A percentile compares a stretch with the other conserved stretches of the same genome.
These are phyloP conservation scores for Fusarium sp. DNA, from an alignment of 2,329 filamentous ascomycete genomes.

Conservation along the genomic window DNA sequence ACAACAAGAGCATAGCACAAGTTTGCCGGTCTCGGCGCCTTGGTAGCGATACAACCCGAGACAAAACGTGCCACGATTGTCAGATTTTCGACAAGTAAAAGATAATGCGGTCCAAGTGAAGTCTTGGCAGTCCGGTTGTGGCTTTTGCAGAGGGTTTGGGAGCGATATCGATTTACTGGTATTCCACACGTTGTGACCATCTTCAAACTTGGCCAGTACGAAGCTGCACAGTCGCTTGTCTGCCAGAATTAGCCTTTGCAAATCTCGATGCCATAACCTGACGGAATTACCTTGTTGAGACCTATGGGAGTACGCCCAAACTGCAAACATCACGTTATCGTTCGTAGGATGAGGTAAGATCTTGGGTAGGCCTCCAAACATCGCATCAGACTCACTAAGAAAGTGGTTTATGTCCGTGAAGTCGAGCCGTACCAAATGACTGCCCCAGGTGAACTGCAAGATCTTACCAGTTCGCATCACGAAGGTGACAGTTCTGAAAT, in stretches of 20 bases:
- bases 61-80: slow-evolving; percentile 33
- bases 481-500: slow-evolving; percentile 39
- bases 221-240: slow-evolving; percentile 15
- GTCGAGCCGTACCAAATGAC: slow-evolving; percentile 35
- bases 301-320: slow-evolving; percentile 16
- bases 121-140: background rate
- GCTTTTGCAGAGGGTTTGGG: slow-evolving; percentile 23
- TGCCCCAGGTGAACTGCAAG: slow-evolving; percentile 44
- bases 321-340: slow-evolving; percentile 34
- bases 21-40: background rate
- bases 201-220: slow-evolving; percentile 32
- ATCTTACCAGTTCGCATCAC: slow-evolving; percentile 41
- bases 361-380: slow-evolving; percentile 33
- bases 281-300: slow-evolving; percentile 9
- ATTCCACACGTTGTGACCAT: slow-evolving; percentile 15
- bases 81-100: slow-evolving; percentile 27
- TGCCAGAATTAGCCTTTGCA: slow-evolving; percentile 2
- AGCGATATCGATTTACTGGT: slow-evolving; percentile 20
- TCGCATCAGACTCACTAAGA: slow-evolving; percentile 2
- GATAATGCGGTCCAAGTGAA: background rate
- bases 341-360: slow-evolving; percentile 43
- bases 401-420: slow-evolving; percentile 3
- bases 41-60: slow-evolving; percentile 31
- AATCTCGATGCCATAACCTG: background rate
- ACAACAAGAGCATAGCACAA: slow-evolving; percentile 15